Evolutionary conservation across 371 early-diverging fungal genomes (phyloP), one percentile per base, ranked within the genome.

Genomic region (Nematocida homosporus): DNA sequence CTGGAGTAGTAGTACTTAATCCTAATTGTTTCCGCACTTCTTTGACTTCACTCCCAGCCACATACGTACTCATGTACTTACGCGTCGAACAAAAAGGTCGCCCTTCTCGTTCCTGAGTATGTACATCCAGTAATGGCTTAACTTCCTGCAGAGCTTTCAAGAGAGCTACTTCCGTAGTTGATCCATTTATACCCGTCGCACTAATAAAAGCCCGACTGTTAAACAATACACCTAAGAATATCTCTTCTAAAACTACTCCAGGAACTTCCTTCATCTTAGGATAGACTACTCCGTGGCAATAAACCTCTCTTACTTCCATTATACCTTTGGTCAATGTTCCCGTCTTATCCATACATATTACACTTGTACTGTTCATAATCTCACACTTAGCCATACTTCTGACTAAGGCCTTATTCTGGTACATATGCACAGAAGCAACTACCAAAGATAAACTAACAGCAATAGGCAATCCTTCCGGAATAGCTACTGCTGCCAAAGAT

Each of bases 261-360:
- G 3, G 20, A 63, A 13, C 35, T n/a, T 6, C 3, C 5, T 66
- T 40, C 5, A 4, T 20, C 25, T 6, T 8, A 18, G 8, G 27
- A 10, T 18, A n/a, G 56, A 65, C 13, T 5, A 8, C 20, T 8
- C 66, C 37, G 10, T 3, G 5, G 18, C 23, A 8, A 29, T 40
- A 29, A 18, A 67, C 38, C 3, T n/a, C 18, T 27, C 25, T 16
- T 18, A 67, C 66, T 4, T n/a, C 88, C 95, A 94, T 94, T 80
- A 91, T 90, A 83, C 93, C 93, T 37, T 93, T 93, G n/a, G 96
- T 95, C 79, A 95, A 86, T 37, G 96, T 95, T 53, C 96, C 96
- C 4, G 96, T 96, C 85, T 96, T 96, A 86, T 95, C 96, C 20
- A 93, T 91, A 85, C 95, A 94, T 81, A 96, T 93, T 48, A 94